Evolutionary conservation across 371 early-diverging fungal genomes (phyloP).

Genomic region (Mortierella sp.): DNA sequence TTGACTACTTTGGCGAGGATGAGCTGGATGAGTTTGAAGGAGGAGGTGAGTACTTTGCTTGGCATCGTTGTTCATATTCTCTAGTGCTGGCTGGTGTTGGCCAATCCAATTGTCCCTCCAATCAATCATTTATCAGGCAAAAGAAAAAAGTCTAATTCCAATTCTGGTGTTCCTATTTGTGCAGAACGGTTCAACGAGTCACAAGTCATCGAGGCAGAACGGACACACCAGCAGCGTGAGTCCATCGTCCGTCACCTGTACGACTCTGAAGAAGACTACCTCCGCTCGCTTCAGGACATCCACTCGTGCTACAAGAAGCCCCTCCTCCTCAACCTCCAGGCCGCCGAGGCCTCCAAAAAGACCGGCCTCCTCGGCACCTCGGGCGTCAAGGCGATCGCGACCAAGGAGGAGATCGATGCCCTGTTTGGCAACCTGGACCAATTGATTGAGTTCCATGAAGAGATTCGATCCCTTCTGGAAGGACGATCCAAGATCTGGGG

Average conservation of each 20-base stretch:
- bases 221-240: slow-evolving; percentile 45
- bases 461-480: slow-evolving; percentile 35
- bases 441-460: slow-evolving; percentile 42
- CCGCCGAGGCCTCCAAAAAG: slow-evolving; percentile 27
- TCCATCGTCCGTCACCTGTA: slow-evolving; percentile 49
- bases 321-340: slow-evolving; percentile 32
- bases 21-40: slow-evolving; percentile 33
- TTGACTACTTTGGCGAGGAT: slow-evolving; percentile 56
- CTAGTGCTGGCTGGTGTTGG: too few relatives aligned
- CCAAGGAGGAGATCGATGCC: slow-evolving; percentile 43
- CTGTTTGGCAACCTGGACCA: slow-evolving; percentile 54
- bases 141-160: slow-evolving; percentile 7
- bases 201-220: slow-evolving; percentile 47
- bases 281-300: slow-evolving; percentile 45
- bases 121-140: background rate
- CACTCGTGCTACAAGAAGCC: slow-evolving; percentile 38
- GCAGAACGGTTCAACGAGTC: slow-evolving; percentile 46
- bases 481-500: slow-evolving; percentile 56
- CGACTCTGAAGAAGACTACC: slow-evolving; percentile 55
- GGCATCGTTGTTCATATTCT: background rate
- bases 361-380: slow-evolving; percentile 23
- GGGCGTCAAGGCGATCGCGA: slow-evolving; percentile 28
- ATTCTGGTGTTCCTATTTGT: background rate
- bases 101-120: background rate
- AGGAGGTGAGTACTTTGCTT: slow-evolving; percentile 18